Percentiles rank a stretch among this genome's conserved stretches.
These are phyloP conservation scores for Saccharomyces pastorianus DNA, from an alignment of 1,139 yeast genomes.

Conservation along the genomic window DNA sequence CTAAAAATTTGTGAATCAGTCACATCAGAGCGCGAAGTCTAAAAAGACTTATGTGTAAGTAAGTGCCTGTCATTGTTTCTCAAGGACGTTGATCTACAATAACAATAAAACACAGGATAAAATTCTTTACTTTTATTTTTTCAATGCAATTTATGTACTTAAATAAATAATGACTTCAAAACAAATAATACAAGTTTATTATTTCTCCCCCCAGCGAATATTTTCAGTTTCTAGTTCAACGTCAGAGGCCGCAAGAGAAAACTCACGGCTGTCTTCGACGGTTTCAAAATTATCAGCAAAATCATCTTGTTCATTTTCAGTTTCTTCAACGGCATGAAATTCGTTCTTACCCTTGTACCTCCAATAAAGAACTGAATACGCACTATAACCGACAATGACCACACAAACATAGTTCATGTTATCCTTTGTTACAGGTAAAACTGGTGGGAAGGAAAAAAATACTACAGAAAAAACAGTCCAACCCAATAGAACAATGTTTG, in stretches of 20 bases:
- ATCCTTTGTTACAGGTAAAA: constrained; percentile 53
- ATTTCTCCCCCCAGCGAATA: not conserved
- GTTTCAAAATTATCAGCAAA: constrained; percentile 5
- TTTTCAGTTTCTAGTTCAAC: not conserved
- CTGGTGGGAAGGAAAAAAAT: constrained; percentile 60
- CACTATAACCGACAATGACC: constrained; percentile 49
- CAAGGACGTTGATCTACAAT: too few relatives aligned
- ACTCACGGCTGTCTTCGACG: not conserved
- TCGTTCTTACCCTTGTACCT: constrained; percentile 34
- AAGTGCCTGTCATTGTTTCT: too few relatives aligned
- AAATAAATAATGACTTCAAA: not conserved
- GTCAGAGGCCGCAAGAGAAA: not conserved
- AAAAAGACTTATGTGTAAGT: too few relatives aligned
- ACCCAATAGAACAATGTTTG: constrained; percentile 46
- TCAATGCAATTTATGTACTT: not conserved
- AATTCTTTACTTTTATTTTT: not conserved
- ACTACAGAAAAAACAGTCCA: constrained; percentile 59
- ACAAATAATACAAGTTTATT: not conserved
- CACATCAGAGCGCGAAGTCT: not conserved
- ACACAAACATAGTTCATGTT: constrained; percentile 69
- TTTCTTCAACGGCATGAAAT: constrained; percentile 28
- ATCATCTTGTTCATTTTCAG: constrained; percentile 8
- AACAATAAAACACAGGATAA: not conserved
- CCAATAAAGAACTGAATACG: constrained; percentile 54
- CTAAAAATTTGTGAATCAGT: not conserved